A percentile compares a stretch with the other conserved stretches of the same genome.
Conservation (phyloP, 164 flowering plant genomes). For the Vitis rotundifolia region DNA sequence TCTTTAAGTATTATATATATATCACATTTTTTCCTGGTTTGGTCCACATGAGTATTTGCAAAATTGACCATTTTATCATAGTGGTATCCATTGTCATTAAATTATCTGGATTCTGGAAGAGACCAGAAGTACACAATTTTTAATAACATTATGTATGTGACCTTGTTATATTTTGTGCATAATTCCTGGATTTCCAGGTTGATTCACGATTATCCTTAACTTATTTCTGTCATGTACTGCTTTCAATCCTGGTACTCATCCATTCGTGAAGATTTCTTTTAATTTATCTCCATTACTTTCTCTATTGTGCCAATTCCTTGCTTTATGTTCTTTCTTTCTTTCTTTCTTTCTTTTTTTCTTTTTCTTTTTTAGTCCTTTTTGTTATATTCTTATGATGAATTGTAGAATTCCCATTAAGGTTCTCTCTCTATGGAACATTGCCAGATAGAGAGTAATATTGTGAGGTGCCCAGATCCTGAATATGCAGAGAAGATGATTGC, state of each 20-base stretch:
- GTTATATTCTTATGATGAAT: not conserved
- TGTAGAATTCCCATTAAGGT: not conserved
- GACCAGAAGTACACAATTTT: not conserved
- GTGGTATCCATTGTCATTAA: not conserved
- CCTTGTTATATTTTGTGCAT: not conserved
- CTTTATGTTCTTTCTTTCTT: too few species aligned
- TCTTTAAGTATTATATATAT: too few species aligned
- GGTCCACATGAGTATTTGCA: too few species aligned
- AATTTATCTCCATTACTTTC: too few species aligned
- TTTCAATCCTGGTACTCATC: not conserved
- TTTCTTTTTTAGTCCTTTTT: not conserved
- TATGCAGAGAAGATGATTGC: slow-evolving; percentile 97
- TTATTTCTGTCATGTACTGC: not conserved
- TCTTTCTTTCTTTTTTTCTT: not conserved
- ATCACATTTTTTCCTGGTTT: too few species aligned
- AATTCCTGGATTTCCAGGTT: not conserved
- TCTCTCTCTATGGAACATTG: not conserved
- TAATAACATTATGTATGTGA: not conserved
- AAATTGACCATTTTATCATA: too few species aligned
- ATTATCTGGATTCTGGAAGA: not conserved
- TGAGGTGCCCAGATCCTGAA: slow-evolving; percentile 92
- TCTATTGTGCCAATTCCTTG: too few species aligned
- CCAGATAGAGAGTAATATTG: slow-evolving; percentile 94
- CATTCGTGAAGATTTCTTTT: too few species aligned
- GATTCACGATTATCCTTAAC: not conserved